Percentiles rank a stretch among this genome's conserved stretches.
phyloP scores from a whole-genome alignment of 2,329 filamentous ascomycete species.

The Amylocarpus encephaloides region DNA sequence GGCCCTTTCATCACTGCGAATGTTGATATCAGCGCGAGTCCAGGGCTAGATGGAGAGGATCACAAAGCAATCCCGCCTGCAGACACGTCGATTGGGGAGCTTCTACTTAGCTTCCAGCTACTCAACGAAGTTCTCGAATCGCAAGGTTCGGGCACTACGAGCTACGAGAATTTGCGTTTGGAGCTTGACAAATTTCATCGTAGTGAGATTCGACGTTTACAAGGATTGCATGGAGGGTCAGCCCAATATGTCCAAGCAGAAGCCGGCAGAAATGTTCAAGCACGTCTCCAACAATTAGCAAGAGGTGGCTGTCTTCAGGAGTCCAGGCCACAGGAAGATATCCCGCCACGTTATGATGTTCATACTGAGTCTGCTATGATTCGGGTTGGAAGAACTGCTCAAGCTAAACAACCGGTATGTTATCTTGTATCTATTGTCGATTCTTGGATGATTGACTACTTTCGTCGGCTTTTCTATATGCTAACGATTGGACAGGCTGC shows the following conservation, averaged over 20 bases:
- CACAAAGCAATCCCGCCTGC: not conserved
- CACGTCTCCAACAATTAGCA: not conserved
- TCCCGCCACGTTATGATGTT: not conserved
- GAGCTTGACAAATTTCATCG: not conserved
- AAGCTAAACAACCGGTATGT: too few relatives aligned
- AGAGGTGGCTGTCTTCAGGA: not conserved
- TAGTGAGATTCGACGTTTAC: not conserved
- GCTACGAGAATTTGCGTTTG: not conserved
- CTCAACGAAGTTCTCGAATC: slow-evolving; percentile 5
- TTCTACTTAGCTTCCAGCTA: slow-evolving; percentile 10
- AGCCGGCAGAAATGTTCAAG: not conserved
- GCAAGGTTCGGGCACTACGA: not conserved
- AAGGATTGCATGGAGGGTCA: not conserved
- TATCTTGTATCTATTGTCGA: too few relatives aligned
- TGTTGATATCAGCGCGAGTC: too few relatives aligned
- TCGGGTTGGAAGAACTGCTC: too few relatives aligned
- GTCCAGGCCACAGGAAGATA: not conserved
- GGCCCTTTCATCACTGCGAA: too few relatives aligned
- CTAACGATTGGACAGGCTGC: too few relatives aligned
- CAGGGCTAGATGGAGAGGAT: not conserved
- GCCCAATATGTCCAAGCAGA: not conserved
- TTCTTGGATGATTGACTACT: too few relatives aligned
- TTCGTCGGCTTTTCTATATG: too few relatives aligned
- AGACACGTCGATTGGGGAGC: slow-evolving; percentile 2
- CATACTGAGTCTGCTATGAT: not conserved